phyloP scores from a whole-genome alignment of 2,329 filamentous ascomycete species.

The Daldinia sp. region DNA sequence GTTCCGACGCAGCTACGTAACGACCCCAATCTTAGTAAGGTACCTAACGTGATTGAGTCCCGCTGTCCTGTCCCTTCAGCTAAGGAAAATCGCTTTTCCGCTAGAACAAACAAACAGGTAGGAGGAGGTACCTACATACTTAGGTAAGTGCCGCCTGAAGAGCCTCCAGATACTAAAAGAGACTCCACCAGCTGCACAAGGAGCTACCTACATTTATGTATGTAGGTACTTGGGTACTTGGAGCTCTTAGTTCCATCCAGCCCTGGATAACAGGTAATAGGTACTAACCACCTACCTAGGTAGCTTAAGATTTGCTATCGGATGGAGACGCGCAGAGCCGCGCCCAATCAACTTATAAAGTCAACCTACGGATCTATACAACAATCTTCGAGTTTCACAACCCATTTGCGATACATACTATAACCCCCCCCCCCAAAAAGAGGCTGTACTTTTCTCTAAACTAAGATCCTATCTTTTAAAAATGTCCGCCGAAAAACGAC shows the following conservation, averaged over 20 bases:
- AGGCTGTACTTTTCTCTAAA: not conserved
- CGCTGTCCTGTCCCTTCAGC: too few relatives aligned
- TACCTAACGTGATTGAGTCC: too few relatives aligned
- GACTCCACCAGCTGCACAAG: not conserved
- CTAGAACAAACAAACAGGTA: not conserved
- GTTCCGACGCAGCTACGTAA: too few relatives aligned
- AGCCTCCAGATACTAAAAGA: too few relatives aligned
- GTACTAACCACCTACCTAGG: not conserved
- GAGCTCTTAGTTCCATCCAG: not conserved
- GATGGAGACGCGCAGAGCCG: not conserved
- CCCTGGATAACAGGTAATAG: not conserved
- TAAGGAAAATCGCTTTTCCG: conserved; percentile 27
- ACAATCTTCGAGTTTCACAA: not conserved
- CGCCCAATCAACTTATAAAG: not conserved
- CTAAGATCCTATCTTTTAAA: not conserved
- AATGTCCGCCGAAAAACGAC: conserved; percentile 93
- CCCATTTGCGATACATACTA: not conserved
- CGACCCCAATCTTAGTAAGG: too few relatives aligned
- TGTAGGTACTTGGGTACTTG: not conserved
- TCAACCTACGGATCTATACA: not conserved
- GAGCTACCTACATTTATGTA: not conserved
- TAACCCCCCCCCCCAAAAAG: too few relatives aligned
- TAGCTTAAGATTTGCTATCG: not conserved
- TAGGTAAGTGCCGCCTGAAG: not conserved
- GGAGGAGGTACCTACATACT: not conserved